Base-by-base conservation (phyloP, 345 rosid genomes). In the Arabidopsis suecica region DNA sequence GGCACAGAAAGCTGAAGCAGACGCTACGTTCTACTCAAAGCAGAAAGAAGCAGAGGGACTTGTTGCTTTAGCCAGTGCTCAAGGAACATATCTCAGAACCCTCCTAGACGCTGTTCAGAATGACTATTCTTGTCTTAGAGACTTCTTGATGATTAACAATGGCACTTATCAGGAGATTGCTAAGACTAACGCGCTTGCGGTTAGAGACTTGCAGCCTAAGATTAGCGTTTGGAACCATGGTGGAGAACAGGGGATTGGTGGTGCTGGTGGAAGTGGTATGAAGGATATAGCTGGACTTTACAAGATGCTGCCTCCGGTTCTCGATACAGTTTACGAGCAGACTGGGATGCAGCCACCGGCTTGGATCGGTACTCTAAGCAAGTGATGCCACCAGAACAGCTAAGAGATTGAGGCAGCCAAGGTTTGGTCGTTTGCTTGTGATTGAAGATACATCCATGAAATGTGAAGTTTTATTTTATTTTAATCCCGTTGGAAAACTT, bases 301-400 rank as follows among this genome's bases (percentile, higher is more conserved):
- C 55, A 80, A 78, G 66, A 83, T 82, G 96, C 49, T 90, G 78
- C 96, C 94, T 18, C 94, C 96, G 0, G 79, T 93, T 82, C 78
- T 93, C 8, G 78, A 86, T 65, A 93, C 95, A 6, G 96, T 93
- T 62, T 82, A 93, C 3, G 90, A 93, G 14, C 96, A 90, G 60
- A 93, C 93, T 0, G 95, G 93, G 41, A 90, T 88, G 94, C 78
- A 73, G 3, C 98, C 95, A 8, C 90, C 98, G 2, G 47, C 89
- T 1, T 93, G 89, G 90, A 65, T 93, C 47, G 94, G 88, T 50
- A 72, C 79, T 7, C 45, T 86, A 16, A 66, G 34, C 61, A 71
- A 65, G 62, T 60, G 56, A 68, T 5, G 56, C n/a, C n/a, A n/a
- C n/a, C n/a, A n/a, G n/a, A n/a, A 50, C 5, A 38, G 22, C 51